A percentile compares a stretch with the other conserved stretches of the same genome.
phyloP scores from a whole-genome alignment of 169 alveolate species.

The Plasmodium ovale region DNA sequence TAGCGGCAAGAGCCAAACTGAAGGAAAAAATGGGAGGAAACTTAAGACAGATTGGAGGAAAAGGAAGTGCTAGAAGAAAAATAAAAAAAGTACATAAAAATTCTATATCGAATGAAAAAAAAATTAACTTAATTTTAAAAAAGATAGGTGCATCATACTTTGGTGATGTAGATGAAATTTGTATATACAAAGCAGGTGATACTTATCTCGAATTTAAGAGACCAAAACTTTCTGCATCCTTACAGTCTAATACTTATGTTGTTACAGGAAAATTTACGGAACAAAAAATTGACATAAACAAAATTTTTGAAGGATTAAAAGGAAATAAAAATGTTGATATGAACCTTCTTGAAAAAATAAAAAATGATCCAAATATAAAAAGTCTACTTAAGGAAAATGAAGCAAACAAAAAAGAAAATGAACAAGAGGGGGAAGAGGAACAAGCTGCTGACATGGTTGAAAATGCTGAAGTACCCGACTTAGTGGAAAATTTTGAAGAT shows the following conservation, averaged over 20 bases:
- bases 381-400: slow-evolving; percentile 76
- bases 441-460: too few relatives aligned
- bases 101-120: slow-evolving; percentile 93
- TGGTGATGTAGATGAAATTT: slow-evolving; percentile 96
- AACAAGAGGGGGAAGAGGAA: too few relatives aligned
- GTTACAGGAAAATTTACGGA: slow-evolving; percentile 94
- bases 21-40: slow-evolving; percentile 93
- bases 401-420: slow-evolving; percentile 22
- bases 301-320: slow-evolving; percentile 83
- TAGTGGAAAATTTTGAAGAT: slow-evolving; percentile 89
- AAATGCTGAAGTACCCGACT: slow-evolving; percentile 81
- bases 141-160: slow-evolving; percentile 95
- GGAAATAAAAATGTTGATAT: slow-evolving; percentile 84
- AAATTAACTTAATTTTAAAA: slow-evolving; percentile 92
- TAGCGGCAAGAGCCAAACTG: slow-evolving; percentile 95
- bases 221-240: slow-evolving; percentile 95
- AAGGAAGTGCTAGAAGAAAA: slow-evolving; percentile 96
- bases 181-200: slow-evolving; percentile 95
- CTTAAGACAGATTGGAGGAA: slow-evolving; percentile 95
- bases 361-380: slow-evolving; percentile 75
- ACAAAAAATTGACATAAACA: slow-evolving; percentile 88
- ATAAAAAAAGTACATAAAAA: slow-evolving; percentile 92
- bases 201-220: slow-evolving; percentile 92
- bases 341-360: slow-evolving; percentile 78
- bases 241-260: slow-evolving; percentile 95